phyloP scores from a whole-genome alignment of 176 grass and related monocot genomes.

The maize (Zea mays) region Zm-B73-REFERENCE-NAM-5.0 NC_050097.1:111792001-111792500 shows the following conservation, averaged over 20 bases:
- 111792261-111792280: constrained; percentile 59
- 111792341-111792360: constrained; percentile 51
- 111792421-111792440: constrained; percentile 40
- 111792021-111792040: background rate
- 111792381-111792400: constrained; percentile 94
- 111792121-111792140: constrained; percentile 34
- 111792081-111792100: constrained; percentile 60
- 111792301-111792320: constrained; percentile 41
- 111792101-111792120: constrained; percentile 51
- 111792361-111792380: constrained; percentile 54
- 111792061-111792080: constrained; percentile 57
- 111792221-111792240: constrained; percentile 46
- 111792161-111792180: constrained; percentile 24
- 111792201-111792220: constrained; percentile 79
- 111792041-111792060: constrained; percentile 15
- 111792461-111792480: constrained; percentile 52
- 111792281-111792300: constrained; percentile 47
- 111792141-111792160: constrained; percentile 64
- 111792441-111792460: constrained; percentile 28
- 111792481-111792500: constrained; percentile 56
- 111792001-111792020: background rate
- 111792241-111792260: constrained; percentile 41
- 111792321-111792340: constrained; percentile 55
- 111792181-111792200: constrained; percentile 37
- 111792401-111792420: constrained; percentile 67